Conservation (phyloP, 192 early-diverging fungal genomes). For the Chytriomyces sp. region DNA sequence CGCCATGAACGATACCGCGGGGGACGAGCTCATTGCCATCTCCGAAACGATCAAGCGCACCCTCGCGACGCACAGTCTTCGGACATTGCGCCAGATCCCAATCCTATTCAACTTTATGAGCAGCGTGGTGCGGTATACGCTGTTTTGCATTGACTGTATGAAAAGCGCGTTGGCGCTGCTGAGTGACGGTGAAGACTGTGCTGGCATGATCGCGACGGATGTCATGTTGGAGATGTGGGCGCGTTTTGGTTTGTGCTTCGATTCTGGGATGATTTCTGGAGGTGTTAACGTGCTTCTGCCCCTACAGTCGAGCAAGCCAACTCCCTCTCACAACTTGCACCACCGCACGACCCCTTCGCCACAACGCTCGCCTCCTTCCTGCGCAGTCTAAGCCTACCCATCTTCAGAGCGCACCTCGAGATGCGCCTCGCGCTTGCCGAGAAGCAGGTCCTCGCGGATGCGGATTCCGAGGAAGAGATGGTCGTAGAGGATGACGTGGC, state of each 20-base stretch:
- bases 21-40: conserved; percentile 16
- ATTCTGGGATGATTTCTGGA: neutral
- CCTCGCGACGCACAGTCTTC: conserved; percentile 5
- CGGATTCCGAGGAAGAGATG: conserved; percentile 40
- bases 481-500: conserved; percentile 47
- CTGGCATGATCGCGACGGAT: conserved; percentile 23
- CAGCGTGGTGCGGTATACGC: conserved; percentile 2
- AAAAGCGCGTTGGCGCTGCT: neutral
- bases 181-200: conserved; percentile 10
- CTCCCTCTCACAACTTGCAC: neutral
- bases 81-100: neutral
- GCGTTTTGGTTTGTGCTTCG: neutral
- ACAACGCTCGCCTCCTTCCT: conserved; percentile 12
- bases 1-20: neutral
- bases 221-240: conserved; percentile 27
- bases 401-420: conserved; percentile 66
- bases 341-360: neutral
- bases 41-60: conserved; percentile 15
- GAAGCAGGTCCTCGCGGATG: conserved; percentile 48
- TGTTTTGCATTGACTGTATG: conserved; percentile 19
- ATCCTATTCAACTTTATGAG: conserved; percentile 8
- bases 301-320: conserved; percentile 16
- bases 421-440: conserved; percentile 62
- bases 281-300: neutral
- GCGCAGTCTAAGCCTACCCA: conserved; percentile 30